phyloP scores from a whole-genome alignment of 2,329 filamentous ascomycete species.

The Neodidymelliopsis sp. region DNA sequence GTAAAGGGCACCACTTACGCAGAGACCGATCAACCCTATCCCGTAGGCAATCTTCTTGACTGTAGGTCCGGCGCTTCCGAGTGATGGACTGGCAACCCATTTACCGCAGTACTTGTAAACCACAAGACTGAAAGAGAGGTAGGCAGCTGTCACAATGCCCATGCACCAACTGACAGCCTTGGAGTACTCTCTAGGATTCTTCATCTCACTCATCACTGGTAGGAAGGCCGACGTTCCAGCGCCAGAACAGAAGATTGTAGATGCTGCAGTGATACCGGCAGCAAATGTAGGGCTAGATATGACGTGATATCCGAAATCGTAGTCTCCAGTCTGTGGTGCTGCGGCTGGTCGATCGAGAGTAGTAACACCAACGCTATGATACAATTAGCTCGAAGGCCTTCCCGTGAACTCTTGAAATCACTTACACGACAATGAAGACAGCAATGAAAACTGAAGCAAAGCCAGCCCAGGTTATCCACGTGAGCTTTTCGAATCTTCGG shows the following conservation, averaged over 20 bases:
- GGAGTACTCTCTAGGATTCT: slow-evolving; percentile 63
- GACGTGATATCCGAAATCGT: slow-evolving; percentile 65
- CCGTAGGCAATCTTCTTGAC: slow-evolving; percentile 69
- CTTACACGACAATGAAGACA: slow-evolving; percentile 62
- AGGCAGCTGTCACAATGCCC: slow-evolving; percentile 64
- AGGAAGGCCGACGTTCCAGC: slow-evolving; percentile 68
- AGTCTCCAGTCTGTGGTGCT: slow-evolving; percentile 66
- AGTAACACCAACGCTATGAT: slow-evolving; percentile 60
- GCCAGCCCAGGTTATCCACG: slow-evolving; percentile 68
- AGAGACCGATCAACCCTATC: slow-evolving; percentile 61
- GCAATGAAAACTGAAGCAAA: slow-evolving; percentile 66
- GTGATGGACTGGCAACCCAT: slow-evolving; percentile 67
- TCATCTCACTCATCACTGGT: slow-evolving; percentile 72
- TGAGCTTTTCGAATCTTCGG: slow-evolving; percentile 67
- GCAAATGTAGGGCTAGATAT: slow-evolving; percentile 66
- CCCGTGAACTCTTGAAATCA: not conserved
- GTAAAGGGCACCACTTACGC: slow-evolving; percentile 58
- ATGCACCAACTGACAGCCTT: slow-evolving; percentile 68
- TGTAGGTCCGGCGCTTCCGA: slow-evolving; percentile 64
- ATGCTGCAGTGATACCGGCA: slow-evolving; percentile 62
- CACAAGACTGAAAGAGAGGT: slow-evolving; percentile 66
- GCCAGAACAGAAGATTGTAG: slow-evolving; percentile 67
- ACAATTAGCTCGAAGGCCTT: slow-evolving; percentile 3
- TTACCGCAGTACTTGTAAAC: slow-evolving; percentile 69
- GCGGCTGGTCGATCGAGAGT: slow-evolving; percentile 65